Conservation (phyloP, 768 basidiomycete genomes). For the Kwoniella mangroviensis region DNA sequence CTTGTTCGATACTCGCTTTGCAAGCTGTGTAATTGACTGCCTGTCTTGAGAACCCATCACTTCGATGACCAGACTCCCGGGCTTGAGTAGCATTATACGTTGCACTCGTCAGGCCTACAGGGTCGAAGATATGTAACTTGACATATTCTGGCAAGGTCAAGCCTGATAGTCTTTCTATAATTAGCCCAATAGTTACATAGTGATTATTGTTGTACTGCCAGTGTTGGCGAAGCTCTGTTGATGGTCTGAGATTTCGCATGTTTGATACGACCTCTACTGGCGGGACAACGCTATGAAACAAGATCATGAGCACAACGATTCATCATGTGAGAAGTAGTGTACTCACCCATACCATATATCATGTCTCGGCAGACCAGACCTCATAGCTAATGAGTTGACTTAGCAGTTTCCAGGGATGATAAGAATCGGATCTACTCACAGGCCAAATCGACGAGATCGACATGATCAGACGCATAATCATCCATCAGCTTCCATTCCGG, state of each 20-base stretch:
- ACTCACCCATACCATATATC: conserved; percentile 36
- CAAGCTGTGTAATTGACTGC: conserved; percentile 27
- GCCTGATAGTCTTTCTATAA: conserved; percentile 35
- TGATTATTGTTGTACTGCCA: conserved; percentile 53
- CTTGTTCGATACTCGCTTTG: neutral
- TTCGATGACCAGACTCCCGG: conserved; percentile 22
- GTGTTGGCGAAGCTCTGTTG: conserved; percentile 38
- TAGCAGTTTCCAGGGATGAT: neutral
- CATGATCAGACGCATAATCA: conserved; percentile 36
- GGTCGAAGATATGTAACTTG: conserved; percentile 37
- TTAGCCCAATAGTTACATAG: conserved; percentile 33
- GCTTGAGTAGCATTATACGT: conserved; percentile 38
- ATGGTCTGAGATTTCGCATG: conserved; percentile 42
- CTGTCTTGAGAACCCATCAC: conserved; percentile 27
- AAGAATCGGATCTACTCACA: conserved; percentile 32
- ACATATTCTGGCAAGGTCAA: conserved; percentile 35
- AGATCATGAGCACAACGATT: neutral
- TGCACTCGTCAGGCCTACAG: conserved; percentile 39
- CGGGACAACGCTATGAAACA: neutral
- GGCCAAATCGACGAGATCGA: conserved; percentile 43
- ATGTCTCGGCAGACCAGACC: conserved; percentile 48
- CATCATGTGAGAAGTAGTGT: neutral
- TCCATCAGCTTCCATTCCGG: conserved; percentile 48
- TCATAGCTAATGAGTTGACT: conserved; percentile 32
- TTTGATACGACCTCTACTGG: conserved; percentile 23